Base-by-base conservation (phyloP, 768 basidiomycete genomes). In the Harrya chromipes region DNA sequence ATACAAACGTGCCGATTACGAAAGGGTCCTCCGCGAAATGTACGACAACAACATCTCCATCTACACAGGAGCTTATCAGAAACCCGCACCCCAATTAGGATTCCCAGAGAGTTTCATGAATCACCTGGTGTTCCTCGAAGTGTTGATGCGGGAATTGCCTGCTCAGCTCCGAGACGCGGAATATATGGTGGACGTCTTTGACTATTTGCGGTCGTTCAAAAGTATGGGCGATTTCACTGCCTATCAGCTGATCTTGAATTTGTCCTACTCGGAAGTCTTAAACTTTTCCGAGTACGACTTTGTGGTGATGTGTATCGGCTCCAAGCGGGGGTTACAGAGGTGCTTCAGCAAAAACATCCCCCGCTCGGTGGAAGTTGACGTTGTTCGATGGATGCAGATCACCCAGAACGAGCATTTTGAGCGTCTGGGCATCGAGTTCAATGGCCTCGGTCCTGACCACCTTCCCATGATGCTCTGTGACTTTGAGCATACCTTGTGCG, bases 401-500 rank as follows among this genome's bases (percentile, higher is more conserved):
- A 77, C 75, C 20, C 89, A 90, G 60, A 52, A 71, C 26, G 62
- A 74, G 6, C 83, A 87, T 49, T 89, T 87, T 59, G 60, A 73
- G 39, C 79, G 84, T 14, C 70, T 86, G 29, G 79, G 80, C 4
- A 59, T 85, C 36, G 48, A 69, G 0, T 81, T 84, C 54, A 68
- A 74, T 0, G 77, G 76, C 16, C 68, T 85, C 11, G 80, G 83
- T 16, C 72, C 75, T 0, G 51, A 74, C 4, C 56, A 61, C 14
- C 70, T 78, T 12, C 77, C 78, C 7, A 80, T 85, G 74, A 74
- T 76, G 56, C 69, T 88, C 42, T 79, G 82, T 33, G 89, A 91
- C 62, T 71, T 90, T 46, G 89, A 91, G 69, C 89, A 91, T 62
- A 74, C 82, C 1, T 68, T 90, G 14, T 91, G 89, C 68, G 89